Evolutionary conservation across 2,329 filamentous ascomycete genomes (phyloP), one percentile per base, ranked within the genome.

Genomic region (Colletotrichum horii): DNA sequence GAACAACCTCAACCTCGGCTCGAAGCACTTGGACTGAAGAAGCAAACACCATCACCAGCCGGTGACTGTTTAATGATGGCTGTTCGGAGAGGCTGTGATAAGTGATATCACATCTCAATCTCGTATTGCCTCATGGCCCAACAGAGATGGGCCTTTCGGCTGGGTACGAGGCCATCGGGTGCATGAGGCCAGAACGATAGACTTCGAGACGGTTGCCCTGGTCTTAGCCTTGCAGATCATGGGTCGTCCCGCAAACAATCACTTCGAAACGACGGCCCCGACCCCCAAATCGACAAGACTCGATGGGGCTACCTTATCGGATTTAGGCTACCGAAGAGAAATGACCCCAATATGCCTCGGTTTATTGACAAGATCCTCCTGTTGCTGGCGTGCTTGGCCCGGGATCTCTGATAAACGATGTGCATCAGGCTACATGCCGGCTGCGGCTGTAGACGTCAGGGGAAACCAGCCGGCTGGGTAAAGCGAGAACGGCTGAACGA

Each of bases 331-430:
- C 64, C 73, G 56, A 68, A 36, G 70, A 75, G 43, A 69, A 60
- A 55, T 36, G 11, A 36, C 16, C 7, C 22, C 19, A 22, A 64
- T 34, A 58, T 69, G 34, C 28, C 70, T 73, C 65, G 64, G 64
- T 52, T 15, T 28, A 58, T 58, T 58, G 38, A 4, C n/a, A 16
- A 9, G 67, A 61, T 52, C 56, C 26, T 36, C 7, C 8, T 22
- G 43, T 22, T 68, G n/a, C 32, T 72, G 52, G 19, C 62, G 32
- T 48, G 12, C 34, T 11, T 52, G 64, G 26, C 64, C 14, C 34
- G 19, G 26, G 70, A 73, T 65, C 58, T 69, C 74, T 58, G 58
- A 73, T 74, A 65, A 75, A 75, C 70, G 70, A 65, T 34, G 56
- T 48, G 15, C n/a, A 62, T n/a, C 62, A 67, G 22, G 67, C 38